Conservation (phyloP, 2,329 filamentous ascomycete species). For the Cladophialophora yegresii region DNA sequence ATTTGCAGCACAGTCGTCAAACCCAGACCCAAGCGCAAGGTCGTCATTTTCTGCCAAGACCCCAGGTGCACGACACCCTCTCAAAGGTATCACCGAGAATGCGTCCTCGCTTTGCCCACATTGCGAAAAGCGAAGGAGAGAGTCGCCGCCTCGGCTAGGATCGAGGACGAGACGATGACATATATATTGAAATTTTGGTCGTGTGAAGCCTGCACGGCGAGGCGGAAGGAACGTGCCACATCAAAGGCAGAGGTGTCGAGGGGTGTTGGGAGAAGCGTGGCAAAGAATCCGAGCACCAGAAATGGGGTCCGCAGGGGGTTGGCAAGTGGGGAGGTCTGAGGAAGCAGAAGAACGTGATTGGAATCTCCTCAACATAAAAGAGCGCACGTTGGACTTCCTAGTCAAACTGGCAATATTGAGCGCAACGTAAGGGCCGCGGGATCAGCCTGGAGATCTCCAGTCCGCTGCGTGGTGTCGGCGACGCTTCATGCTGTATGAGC, state of each 20-base stretch:
- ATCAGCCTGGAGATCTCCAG: background rate
- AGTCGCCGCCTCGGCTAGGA: background rate
- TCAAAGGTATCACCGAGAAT: conserved; percentile 29
- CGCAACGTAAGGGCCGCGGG: background rate
- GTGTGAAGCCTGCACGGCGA: background rate
- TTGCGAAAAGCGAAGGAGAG: background rate
- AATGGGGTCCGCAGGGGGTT: background rate
- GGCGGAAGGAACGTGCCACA: background rate
- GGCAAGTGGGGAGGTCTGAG: background rate
- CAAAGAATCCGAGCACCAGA: background rate
- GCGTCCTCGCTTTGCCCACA: conserved; percentile 4
- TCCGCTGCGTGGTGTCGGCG: background rate
- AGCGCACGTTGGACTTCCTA: background rate
- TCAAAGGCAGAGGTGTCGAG: background rate
- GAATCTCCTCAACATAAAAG: background rate
- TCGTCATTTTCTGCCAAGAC: conserved; percentile 21
- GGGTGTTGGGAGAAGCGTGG: background rate
- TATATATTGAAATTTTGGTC: background rate
- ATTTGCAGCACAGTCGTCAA: conserved; percentile 23
- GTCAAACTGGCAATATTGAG: no score
- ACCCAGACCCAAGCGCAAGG: conserved; percentile 8
- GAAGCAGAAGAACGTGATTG: background rate
- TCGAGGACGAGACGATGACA: background rate
- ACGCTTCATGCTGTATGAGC: background rate
- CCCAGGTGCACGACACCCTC: conserved; percentile 20